Evolutionary conservation across 176 grass and related monocot species (phyloP), one percentile per base, ranked within the genome.

Genomic region (Hordeum marinum): DNA sequence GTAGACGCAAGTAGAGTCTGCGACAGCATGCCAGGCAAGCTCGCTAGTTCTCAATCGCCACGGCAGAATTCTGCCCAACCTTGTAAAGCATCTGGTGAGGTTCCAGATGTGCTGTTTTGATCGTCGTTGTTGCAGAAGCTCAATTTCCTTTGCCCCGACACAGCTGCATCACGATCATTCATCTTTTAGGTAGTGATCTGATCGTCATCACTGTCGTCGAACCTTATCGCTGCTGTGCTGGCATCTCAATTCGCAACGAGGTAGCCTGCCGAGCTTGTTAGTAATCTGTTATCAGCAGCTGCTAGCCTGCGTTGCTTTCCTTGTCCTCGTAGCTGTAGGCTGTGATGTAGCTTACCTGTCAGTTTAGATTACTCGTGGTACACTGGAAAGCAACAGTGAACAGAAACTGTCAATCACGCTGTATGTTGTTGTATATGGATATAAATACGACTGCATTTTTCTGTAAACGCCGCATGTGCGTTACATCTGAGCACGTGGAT

Each of bases 181-280:
- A 60, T 86, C 74, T 87, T 86, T 90, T 86, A 82, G 57, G 88
- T 62, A 78, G 88, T 83, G 73, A 79, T 87, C 88, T 67, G 80
- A 74, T 27, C 18, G 74, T 74, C 84, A 74, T 79, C 10, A 59
- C 65, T 66, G 57, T 79, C 52, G 7, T 57, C 7, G 41, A 7
- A 37, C 58, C 45, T 87, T 25, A 15, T 11, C 76, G 67, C 32
- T 58, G 71, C 72, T 32, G 71, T 73, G 58, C 27, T 54, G 58
- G 66, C 59, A 52, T 64, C 8, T 35, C 34, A 27, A 11, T 69
- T 68, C 52, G 46, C 21, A 46, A 63, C n/a, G 48, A 41, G 15
- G 36, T 43, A 64, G 5, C 60, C 37, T 20, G 15, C 37, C 20
- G 15, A 39, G 15, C 57, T 9, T 77, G 59, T 24, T 39, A 6